A percentile compares a stretch with the other conserved stretches of the same genome.
phyloP scores from a whole-genome alignment of 345 rosid genomes.

The Theobroma cacao region DNA sequence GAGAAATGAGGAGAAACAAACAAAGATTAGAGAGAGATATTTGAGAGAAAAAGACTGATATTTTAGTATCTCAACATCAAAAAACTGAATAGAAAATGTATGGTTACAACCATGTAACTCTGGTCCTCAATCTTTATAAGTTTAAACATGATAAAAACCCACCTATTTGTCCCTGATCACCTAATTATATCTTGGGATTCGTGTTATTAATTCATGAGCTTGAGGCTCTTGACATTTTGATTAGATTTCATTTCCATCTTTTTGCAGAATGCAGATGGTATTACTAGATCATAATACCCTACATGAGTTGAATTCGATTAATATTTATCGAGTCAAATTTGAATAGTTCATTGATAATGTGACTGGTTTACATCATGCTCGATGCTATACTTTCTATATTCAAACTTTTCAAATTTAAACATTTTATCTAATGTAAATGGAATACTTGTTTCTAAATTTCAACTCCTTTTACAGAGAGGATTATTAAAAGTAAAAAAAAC shows the following conservation, averaged over 20 bases:
- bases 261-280: constrained; percentile 75
- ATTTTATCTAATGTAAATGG: too few relatives aligned
- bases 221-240: background rate
- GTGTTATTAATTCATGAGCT: background rate
- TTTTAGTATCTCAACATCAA: background rate
- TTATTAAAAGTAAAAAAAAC: too few relatives aligned
- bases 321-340: too few relatives aligned
- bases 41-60: background rate
- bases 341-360: too few relatives aligned
- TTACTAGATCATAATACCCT: too few relatives aligned
- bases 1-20: background rate
- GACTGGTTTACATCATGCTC: too few relatives aligned
- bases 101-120: background rate
- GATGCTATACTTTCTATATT: too few relatives aligned
- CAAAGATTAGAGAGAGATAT: background rate
- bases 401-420: too few relatives aligned
- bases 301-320: too few relatives aligned
- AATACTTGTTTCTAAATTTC: too few relatives aligned
- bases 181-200: background rate
- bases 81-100: background rate
- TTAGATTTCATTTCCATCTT: background rate
- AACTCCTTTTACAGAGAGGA: too few relatives aligned
- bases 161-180: background rate
- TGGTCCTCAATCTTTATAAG: background rate
- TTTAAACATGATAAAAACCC: background rate